These are phyloP conservation scores for Pistacia vera DNA, from an alignment of 345 rosid species.

Conservation along the genomic window DNA sequence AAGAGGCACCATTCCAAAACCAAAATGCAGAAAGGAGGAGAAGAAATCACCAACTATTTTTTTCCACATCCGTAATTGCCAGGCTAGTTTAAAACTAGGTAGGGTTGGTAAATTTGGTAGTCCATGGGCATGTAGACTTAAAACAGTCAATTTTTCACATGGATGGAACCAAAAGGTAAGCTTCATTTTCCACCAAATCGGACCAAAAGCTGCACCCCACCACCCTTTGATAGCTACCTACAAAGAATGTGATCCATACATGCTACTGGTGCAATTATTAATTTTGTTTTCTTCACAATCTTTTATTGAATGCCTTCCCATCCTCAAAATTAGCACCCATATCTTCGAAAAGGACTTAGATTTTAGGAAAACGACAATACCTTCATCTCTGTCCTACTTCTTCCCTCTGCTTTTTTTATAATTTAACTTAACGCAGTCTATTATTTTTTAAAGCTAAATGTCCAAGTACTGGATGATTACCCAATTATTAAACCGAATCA, in stretches of 20 bases:
- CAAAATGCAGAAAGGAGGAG: constrained; percentile 20
- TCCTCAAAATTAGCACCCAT: constrained; percentile 41
- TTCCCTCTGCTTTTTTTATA: constrained; percentile 2
- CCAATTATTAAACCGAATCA: no score
- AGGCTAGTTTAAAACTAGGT: constrained; percentile 31
- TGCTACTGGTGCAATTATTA: constrained; percentile 38
- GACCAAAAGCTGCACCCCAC: constrained; percentile 23
- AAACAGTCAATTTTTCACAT: constrained; percentile 31
- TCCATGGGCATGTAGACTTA: constrained; percentile 16
- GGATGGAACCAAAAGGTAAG: constrained; percentile 38
- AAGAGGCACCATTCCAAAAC: background rate
- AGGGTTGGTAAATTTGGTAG: constrained; percentile 36
- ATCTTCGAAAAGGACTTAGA: constrained; percentile 39
- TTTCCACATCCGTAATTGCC: constrained; percentile 26
- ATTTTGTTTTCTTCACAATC: constrained; percentile 27
- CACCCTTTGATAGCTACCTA: constrained; percentile 25
- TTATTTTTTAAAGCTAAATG: no score
- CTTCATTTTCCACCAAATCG: constrained; percentile 29
- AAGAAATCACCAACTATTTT: constrained; percentile 19
- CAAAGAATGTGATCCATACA: constrained; percentile 42
- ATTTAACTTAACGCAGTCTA: background rate
- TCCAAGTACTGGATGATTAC: no score
- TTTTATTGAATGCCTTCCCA: constrained; percentile 19
- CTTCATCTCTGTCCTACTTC: constrained; percentile 16
- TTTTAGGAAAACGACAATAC: constrained; percentile 36